Conservation (phyloP, 352 stramenopile species). For the Phytopythium oedochilum region DNA sequence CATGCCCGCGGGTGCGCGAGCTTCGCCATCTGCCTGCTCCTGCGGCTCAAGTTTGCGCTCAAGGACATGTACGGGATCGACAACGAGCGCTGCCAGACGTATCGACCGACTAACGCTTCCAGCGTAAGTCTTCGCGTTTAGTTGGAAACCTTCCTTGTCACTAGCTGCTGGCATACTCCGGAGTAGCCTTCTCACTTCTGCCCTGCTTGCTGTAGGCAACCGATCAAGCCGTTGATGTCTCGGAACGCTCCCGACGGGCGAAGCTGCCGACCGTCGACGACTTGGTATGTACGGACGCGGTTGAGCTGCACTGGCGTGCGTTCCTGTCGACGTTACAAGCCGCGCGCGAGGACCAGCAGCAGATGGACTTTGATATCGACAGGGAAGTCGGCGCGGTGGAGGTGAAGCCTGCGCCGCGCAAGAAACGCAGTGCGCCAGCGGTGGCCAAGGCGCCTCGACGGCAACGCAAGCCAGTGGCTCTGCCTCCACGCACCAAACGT, state of each 20-base stretch:
- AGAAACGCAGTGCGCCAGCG: constrained; percentile 15
- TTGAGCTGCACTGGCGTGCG: constrained; percentile 53
- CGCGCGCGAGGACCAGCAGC: constrained; percentile 57
- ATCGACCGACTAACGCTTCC: constrained; percentile 44
- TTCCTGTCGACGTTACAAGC: constrained; percentile 50
- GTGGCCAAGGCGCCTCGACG: constrained; percentile 5
- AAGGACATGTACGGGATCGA: constrained; percentile 66
- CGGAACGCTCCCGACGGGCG: constrained; percentile 14
- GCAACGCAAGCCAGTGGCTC: constrained; percentile 24
- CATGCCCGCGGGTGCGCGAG: constrained; percentile 19
- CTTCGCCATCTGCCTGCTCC: constrained; percentile 61
- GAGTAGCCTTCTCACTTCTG: no score
- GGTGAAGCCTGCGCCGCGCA: constrained; percentile 4
- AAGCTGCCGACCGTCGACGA: constrained; percentile 31
- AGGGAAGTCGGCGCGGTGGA: constrained; percentile 5
- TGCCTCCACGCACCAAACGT: constrained; percentile 8
- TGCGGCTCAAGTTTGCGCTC: constrained; percentile 72
- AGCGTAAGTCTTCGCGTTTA: no score
- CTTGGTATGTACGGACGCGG: constrained; percentile 18
- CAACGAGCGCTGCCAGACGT: constrained; percentile 80
- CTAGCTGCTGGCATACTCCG: no score
- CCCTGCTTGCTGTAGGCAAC: neutral
- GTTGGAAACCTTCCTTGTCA: no score
- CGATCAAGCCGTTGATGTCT: constrained; percentile 1
- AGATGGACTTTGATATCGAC: constrained; percentile 59